phyloP scores from a whole-genome alignment of 106 monocot genomes.

The Apostasia ramifera region DNA sequence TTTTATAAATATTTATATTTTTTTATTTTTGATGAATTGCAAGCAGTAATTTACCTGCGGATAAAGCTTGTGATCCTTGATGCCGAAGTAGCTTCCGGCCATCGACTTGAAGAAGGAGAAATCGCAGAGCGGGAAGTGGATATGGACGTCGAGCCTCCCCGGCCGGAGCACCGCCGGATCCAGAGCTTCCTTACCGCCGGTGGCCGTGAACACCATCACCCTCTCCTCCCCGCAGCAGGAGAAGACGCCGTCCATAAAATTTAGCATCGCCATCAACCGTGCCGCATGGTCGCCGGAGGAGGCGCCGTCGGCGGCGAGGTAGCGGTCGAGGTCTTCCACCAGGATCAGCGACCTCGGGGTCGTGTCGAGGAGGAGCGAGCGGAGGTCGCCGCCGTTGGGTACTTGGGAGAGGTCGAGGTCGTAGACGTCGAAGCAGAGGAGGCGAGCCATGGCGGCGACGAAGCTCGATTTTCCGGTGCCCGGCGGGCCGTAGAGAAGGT shows the following conservation, averaged over 20 bases:
- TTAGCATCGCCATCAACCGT: constrained; percentile 26
- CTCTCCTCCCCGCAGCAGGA: constrained; percentile 44
- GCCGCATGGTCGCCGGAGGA: constrained; percentile 20
- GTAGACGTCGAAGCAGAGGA: constrained; percentile 30
- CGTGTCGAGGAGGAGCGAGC: constrained; percentile 40
- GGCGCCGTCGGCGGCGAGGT: constrained; percentile 25
- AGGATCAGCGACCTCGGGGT: constrained; percentile 37
- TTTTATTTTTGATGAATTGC: too few species aligned
- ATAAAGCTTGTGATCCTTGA: constrained; percentile 16
- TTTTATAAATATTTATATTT: too few species aligned
- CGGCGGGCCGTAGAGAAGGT: constrained; percentile 45
- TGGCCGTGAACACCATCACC: constrained; percentile 44
- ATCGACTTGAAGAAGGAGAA: constrained; percentile 35
- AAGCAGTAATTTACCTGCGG: constrained; percentile 8
- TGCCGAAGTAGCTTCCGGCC: constrained; percentile 49
- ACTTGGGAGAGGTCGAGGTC: constrained; percentile 52
- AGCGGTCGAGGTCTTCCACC: constrained; percentile 46
- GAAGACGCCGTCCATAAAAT: constrained; percentile 46
- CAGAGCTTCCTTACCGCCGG: constrained; percentile 23
- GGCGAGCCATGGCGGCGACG: constrained; percentile 56
- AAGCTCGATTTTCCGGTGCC: constrained; percentile 56
- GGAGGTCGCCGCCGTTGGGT: constrained; percentile 30
- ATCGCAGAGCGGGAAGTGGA: constrained; percentile 59
- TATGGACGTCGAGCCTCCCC: constrained; percentile 56
- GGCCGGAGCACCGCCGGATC: constrained; percentile 39